Base-by-base conservation (phyloP, 2,329 filamentous ascomycete genomes). In the Trichophyton schoenleinii region DNA sequence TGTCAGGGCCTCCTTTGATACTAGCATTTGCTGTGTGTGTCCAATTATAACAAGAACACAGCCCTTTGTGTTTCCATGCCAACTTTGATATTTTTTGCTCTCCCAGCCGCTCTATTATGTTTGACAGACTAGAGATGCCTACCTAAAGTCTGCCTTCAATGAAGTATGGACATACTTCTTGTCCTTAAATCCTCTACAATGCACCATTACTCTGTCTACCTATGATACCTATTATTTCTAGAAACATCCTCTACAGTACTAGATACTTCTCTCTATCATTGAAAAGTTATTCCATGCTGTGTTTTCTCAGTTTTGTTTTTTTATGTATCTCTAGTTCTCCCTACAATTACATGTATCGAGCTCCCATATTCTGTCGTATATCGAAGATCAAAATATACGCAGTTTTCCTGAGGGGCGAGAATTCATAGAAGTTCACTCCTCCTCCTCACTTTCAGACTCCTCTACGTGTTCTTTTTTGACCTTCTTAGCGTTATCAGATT, bases 61-160 rank as follows among this genome's bases (percentile, higher is more conserved):
- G 49, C 49, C 49, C 49, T 53, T 53, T 53, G 49, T 53, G 49
- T 53, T 53, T 53, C 28, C 15, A 53, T 31, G 22, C 49, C 49
- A 28, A 25, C 49, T 15, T 15, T 53, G 22, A 53, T 53, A 53
- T n/a, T 53, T 11, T 25, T 25, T 25, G 31, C 18, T 31, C 28
- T 53, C 18, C 11, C 28, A 25, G 13, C 28, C 7, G 22, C 22
- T n/a, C 22, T 34, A 13, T 53, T 15, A 6, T 53, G 15, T 53
- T 53, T 53, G 28, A 34, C n/a, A 18, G 8, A 20, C 49, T 7
- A n/a, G 13, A 31, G 5, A 34, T 52, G 3, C 46, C 22, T 13
- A 6, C 9, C 18, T 6, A 52, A 53, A 5, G 3, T 31, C 15
- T n/a, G n/a, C 9, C 49, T 53, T 28, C 6, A 15, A 53, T 53